A percentile compares a stretch with the other conserved stretches of the same genome.
Conservation (phyloP, 345 rosid species). For the Eucalyptus albens region DNA sequence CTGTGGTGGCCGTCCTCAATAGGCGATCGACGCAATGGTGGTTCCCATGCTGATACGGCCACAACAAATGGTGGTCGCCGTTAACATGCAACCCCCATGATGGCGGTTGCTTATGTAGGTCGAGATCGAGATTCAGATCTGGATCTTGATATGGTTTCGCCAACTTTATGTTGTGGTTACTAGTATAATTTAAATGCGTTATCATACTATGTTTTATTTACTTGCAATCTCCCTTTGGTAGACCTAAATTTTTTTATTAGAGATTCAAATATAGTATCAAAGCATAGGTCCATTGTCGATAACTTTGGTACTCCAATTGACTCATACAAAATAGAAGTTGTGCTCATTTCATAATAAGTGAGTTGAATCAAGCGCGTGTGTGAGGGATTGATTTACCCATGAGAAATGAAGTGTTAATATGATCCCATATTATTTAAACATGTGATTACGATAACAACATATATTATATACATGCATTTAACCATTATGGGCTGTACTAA, state of each 20-base stretch:
- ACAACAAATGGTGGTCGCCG: fast-evolving
- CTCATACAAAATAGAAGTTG: too few relatives aligned
- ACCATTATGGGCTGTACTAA: not conserved
- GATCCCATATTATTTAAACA: too few relatives aligned
- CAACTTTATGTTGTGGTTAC: not conserved
- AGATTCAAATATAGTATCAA: too few relatives aligned
- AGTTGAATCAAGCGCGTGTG: fast-evolving
- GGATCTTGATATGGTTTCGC: not conserved
- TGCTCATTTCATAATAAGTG: not conserved
- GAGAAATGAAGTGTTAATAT: not conserved
- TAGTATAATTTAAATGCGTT: too few relatives aligned
- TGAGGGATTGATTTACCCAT: fast-evolving
- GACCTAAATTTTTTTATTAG: not conserved
- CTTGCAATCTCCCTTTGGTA: not conserved
- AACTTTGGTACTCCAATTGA: too few relatives aligned
- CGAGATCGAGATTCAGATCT: not conserved
- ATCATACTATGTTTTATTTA: too few relatives aligned
- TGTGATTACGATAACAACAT: too few relatives aligned
- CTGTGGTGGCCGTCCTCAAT: not conserved
- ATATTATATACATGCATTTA: too few relatives aligned
- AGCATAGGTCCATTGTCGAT: fast-evolving
- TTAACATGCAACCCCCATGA: not conserved
- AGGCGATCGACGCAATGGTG: not conserved
- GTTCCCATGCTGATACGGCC: not conserved
- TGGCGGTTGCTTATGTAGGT: not conserved